phyloP scores from a whole-genome alignment of 176 grass and related monocot species.

The Cenchrus fungigraminus region DNA sequence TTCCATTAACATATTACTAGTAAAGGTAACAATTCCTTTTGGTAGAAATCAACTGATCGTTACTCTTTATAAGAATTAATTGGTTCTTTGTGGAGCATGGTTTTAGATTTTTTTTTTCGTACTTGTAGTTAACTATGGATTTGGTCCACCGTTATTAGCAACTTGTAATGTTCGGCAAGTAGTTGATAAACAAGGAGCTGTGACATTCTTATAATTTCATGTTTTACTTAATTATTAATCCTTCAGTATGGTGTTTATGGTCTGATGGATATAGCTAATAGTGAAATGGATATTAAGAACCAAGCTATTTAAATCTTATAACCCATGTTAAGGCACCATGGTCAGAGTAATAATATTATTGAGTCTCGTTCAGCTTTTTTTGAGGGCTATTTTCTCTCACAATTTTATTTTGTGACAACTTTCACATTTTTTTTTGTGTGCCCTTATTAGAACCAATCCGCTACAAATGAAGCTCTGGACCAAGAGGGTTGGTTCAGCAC shows the following conservation, averaged over 20 bases:
- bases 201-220: constrained; percentile 3
- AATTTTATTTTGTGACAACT: not conserved
- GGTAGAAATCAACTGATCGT: constrained; percentile 1
- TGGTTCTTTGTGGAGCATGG: not conserved
- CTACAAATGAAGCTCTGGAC: constrained; percentile 70
- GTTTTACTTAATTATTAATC: constrained; percentile 6
- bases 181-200: not conserved
- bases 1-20: constrained; percentile 26
- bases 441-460: constrained; percentile 67
- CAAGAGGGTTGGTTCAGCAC: constrained; percentile 81
- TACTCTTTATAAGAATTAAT: constrained; percentile 14
- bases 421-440: not conserved
- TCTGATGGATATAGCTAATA: not conserved
- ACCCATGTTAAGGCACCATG: constrained; percentile 2
- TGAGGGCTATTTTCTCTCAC: not conserved
- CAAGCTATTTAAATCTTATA: constrained; percentile 10
- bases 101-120: not conserved
- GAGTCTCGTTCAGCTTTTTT: not conserved
- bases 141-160: not conserved
- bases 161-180: not conserved
- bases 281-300: not conserved
- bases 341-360: not conserved
- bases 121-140: constrained; percentile 17
- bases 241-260: not conserved
- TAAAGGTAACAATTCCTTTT: constrained; percentile 2